Evolutionary conservation across 768 basidiomycete genomes (phyloP), one percentile per base, ranked within the genome.

Genomic region (Leccinum broughii): DNA sequence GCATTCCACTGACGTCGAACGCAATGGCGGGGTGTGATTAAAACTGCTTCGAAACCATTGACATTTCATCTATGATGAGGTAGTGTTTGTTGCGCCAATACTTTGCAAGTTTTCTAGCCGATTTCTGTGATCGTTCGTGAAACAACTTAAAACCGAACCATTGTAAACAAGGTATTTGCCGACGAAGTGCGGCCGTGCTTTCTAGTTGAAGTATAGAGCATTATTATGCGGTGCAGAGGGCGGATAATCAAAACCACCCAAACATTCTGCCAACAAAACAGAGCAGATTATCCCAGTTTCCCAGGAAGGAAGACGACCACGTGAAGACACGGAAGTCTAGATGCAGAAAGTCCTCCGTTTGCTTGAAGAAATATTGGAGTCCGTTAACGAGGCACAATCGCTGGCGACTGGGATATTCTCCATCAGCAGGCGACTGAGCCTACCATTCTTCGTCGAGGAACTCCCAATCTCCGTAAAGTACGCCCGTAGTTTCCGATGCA

Each of bases 381-480:
- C 34, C 34, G 46, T 55, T 35, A 37, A 39, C 35, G n/a, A 30
- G 20, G 4, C 3, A 26, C n/a, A 3, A 57, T 30, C n/a, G 46
- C 34, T 35, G n/a, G 20, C 15, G 22, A n/a, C n/a, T 13, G 20
- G 49, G 35, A 58, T 32, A 37, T 30, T 37, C 32, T 17, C 15
- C 26, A 37, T 37, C 2, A 30, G 22, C 37, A 41, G 4, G 28
- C 34, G 4, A 49, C 7, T 35, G 20, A 26, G 49, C 28, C 1
- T 24, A 2, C 30, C n/a, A 37, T 34, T 71, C 80, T 55, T 78
- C 78, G 57, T 73, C n/a, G 24, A 50, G 72, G 74, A 81, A 87
- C 57, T 66, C 77, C 90, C 90, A 92, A 6, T 71, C 64, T 52
- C 84, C 87, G 59, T 77, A 75, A 58, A 92, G 75, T 13, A 88